Evolutionary conservation across 768 basidiomycete genomes (phyloP).

Genomic region (Termitomyces sp.): DNA sequence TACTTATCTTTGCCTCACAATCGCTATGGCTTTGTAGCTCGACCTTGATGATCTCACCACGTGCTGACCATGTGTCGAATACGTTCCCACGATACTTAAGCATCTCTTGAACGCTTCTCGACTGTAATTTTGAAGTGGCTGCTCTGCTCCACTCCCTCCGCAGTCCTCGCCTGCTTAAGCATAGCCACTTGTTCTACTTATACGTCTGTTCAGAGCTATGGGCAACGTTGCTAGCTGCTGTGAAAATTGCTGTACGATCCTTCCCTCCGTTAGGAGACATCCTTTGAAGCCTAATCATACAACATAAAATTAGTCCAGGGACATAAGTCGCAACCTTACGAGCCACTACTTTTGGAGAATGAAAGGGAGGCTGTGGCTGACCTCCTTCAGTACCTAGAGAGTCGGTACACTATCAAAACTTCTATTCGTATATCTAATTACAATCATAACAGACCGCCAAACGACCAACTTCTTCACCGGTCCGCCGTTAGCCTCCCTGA

Average conservation of each 20-base stretch:
- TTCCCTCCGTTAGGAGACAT: conserved; percentile 6
- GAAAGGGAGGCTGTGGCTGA: conserved; percentile 98
- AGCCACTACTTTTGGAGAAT: conserved; percentile 82
- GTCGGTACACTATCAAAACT: conserved; percentile 40
- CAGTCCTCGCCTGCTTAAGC: conserved; percentile 9
- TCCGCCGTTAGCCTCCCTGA: conserved; percentile 85
- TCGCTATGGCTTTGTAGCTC: no score
- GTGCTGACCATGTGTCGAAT: conserved; percentile 1
- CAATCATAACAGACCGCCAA: conserved; percentile 66
- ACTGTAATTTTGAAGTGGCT: conserved; percentile 17
- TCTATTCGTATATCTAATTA: conserved; percentile 4
- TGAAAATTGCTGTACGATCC: conserved; percentile 69
- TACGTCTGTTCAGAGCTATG: conserved; percentile 34
- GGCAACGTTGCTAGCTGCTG: conserved; percentile 78
- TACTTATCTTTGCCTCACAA: no score
- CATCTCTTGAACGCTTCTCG: conserved; percentile 1
- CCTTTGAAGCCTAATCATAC: conserved; percentile 16
- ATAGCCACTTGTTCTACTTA: conserved; percentile 1
- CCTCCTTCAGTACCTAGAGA: conserved; percentile 95
- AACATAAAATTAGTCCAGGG: conserved; percentile 51
- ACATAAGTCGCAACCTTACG: conserved; percentile 81
- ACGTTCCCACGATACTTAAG: conserved; percentile 9
- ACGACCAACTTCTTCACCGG: conserved; percentile 99
- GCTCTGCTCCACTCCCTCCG: conserved; percentile 11
- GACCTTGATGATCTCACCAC: not conserved